These are phyloP conservation scores for Morella rubra DNA, from an alignment of 306 rosid genomes.

Conservation along the genomic window DNA sequence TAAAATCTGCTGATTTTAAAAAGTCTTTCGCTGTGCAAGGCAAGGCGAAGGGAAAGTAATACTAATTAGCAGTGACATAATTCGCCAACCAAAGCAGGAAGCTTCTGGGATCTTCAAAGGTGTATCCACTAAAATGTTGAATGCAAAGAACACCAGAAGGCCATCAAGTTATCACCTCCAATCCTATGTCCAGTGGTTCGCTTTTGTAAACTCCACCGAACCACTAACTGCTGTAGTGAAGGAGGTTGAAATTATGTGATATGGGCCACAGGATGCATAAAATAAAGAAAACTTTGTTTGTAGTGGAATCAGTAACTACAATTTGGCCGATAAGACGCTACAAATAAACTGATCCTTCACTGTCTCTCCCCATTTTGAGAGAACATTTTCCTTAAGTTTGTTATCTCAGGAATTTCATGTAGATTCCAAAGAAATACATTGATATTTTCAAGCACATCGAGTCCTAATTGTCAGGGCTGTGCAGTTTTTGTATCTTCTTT, in stretches of 20 bases:
- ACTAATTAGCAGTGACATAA: background rate
- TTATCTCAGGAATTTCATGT: background rate
- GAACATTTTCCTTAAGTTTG: background rate
- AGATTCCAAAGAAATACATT: background rate
- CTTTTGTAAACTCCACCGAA: background rate
- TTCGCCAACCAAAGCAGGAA: background rate
- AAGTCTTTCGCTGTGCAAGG: background rate
- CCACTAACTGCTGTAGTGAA: background rate
- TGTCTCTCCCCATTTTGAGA: background rate
- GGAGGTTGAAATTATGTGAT: background rate
- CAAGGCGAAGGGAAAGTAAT: background rate
- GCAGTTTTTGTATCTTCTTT: no score
- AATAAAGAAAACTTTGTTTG: background rate
- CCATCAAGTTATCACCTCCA: background rate
- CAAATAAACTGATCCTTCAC: background rate
- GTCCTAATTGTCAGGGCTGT: background rate
- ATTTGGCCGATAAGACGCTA: background rate
- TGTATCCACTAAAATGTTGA: background rate
- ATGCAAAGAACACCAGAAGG: background rate
- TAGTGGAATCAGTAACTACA: background rate
- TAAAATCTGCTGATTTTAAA: background rate
- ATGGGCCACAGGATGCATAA: background rate
- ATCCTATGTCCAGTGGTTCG: background rate
- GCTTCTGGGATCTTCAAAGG: background rate
- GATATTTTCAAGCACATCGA: background rate